phyloP scores from a whole-genome alignment of 2,329 filamentous ascomycete genomes.

The Lomentospora prolificans region DNA sequence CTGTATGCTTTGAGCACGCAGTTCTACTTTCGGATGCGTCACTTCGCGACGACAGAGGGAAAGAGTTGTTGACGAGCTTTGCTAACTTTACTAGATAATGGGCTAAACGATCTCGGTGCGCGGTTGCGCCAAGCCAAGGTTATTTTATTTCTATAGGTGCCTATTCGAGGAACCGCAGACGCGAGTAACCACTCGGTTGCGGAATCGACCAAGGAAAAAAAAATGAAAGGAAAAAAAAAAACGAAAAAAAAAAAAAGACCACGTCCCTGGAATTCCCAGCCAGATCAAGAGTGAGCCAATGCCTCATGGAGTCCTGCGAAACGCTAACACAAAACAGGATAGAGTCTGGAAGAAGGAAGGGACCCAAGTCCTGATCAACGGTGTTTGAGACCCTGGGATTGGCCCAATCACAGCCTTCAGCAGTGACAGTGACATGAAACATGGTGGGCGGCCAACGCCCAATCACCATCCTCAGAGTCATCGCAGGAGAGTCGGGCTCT shows the following conservation, averaged over 20 bases:
- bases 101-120: too few species aligned
- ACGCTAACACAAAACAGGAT: not conserved
- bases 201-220: not conserved
- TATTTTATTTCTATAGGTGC: too few species aligned
- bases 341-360: not conserved
- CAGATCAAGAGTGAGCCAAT: not conserved
- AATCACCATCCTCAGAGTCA: not conserved
- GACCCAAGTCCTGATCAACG: not conserved
- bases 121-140: too few species aligned
- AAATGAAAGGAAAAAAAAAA: not conserved
- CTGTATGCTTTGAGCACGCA: too few species aligned
- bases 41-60: too few species aligned
- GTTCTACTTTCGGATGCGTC: too few species aligned
- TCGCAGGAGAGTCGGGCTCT: not conserved
- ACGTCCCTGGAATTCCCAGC: not conserved
- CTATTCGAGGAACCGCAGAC: too few species aligned
- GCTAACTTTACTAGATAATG: too few species aligned
- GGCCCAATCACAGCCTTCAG: constrained; percentile 4
- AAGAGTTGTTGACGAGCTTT: too few species aligned
- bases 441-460: constrained; percentile 5
- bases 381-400: constrained; percentile 5
- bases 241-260: not conserved
- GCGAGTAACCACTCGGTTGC: too few species aligned
- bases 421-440: constrained; percentile 7
- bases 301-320: not conserved